Conservation (phyloP, 768 basidiomycete genomes). For the Lactifluus piperatus region DNA sequence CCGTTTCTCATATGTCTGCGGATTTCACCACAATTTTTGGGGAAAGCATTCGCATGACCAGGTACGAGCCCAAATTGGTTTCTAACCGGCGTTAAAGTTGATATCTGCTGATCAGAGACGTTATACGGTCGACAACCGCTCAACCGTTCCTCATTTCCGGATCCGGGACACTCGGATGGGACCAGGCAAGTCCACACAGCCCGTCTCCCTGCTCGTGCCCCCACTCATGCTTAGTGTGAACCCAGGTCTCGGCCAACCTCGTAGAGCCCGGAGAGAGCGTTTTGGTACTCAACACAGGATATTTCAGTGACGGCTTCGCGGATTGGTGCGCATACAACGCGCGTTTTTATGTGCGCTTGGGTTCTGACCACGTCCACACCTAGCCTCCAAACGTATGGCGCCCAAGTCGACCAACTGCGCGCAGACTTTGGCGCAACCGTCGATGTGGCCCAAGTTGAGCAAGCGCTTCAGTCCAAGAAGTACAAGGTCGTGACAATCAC, state of each 20-base stretch:
- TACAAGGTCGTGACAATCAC: conserved; percentile 91
- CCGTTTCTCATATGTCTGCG: conserved; percentile 79
- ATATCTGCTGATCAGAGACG: conserved; percentile 38
- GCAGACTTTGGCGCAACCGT: conserved; percentile 80
- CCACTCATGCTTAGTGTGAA: neutral
- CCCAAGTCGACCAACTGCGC: conserved; percentile 73
- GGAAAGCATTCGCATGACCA: conserved; percentile 78
- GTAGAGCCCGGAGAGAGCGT: conserved; percentile 72
- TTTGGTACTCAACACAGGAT: conserved; percentile 83
- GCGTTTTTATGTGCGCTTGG: neutral
- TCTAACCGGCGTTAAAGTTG: conserved; percentile 1
- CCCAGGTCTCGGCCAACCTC: conserved; percentile 80
- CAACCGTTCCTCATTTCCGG: conserved; percentile 95
- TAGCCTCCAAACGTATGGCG: conserved; percentile 83
- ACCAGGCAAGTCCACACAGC: conserved; percentile 47
- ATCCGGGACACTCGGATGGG: conserved; percentile 95
- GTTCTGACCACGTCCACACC: neutral
- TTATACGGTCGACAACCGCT: conserved; percentile 66
- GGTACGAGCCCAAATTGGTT: conserved; percentile 32
- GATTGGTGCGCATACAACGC: conserved; percentile 55
- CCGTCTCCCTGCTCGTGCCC: neutral
- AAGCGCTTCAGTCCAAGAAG: conserved; percentile 64
- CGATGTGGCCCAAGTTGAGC: conserved; percentile 46
- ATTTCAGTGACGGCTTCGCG: conserved; percentile 87
- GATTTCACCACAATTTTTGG: conserved; percentile 87